Evolutionary conservation across 768 basidiomycete genomes (phyloP).

Genomic region (Mycena haematopus): DNA sequence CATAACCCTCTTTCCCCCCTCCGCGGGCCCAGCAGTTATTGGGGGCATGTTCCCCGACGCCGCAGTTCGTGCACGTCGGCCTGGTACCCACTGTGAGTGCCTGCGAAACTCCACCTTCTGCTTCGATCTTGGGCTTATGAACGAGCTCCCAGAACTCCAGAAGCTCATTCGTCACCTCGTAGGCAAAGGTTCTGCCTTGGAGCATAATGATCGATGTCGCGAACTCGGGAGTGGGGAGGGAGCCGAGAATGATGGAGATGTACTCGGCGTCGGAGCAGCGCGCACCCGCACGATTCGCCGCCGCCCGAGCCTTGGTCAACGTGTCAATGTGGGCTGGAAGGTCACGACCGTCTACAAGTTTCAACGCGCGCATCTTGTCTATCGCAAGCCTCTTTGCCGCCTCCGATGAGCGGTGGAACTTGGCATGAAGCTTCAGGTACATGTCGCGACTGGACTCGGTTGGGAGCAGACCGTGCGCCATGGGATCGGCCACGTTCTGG

Average conservation of each 20-base stretch:
- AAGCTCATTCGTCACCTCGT: background rate
- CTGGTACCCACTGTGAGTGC: background rate
- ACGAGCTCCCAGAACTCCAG: background rate
- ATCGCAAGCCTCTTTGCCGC: constrained; percentile 6
- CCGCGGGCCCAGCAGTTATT: constrained; percentile 36
- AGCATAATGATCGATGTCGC: constrained; percentile 2
- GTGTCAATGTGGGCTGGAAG: constrained; percentile 11
- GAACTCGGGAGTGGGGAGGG: constrained; percentile 12
- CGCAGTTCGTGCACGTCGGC: constrained; percentile 33
- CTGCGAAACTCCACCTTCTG: background rate
- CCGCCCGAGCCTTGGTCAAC: constrained; percentile 5
- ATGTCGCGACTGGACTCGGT: too few species aligned
- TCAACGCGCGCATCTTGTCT: background rate
- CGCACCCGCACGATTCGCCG: background rate
- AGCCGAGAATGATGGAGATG: constrained; percentile 12
- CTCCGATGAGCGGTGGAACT: constrained; percentile 19
- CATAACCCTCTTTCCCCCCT: constrained; percentile 36
- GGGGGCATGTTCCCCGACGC: constrained; percentile 21
- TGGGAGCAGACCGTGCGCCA: constrained; percentile 6
- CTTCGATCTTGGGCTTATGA: background rate
- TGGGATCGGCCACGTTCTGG: too few species aligned
- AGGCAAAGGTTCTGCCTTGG: background rate
- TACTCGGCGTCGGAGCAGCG: constrained; percentile 2
- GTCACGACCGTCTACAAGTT: background rate
- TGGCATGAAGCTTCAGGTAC: background rate